These are phyloP conservation scores for Chaetothyriales sp. DNA, from an alignment of 2,329 filamentous ascomycete genomes.

Conservation along the genomic window DNA sequence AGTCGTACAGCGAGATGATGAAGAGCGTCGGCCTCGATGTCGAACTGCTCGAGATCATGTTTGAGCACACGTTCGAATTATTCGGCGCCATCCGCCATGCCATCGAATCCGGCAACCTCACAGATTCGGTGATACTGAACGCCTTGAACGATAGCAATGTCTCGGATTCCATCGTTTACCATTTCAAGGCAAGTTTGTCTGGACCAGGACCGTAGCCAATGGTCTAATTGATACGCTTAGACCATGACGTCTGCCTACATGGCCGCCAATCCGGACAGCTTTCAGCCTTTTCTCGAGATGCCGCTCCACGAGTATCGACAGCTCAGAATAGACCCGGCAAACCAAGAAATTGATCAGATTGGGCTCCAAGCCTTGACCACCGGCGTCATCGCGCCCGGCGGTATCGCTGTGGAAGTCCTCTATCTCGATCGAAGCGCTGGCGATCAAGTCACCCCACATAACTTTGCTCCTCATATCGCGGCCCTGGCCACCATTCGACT, in stretches of 20 bases:
- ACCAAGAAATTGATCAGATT: slow-evolving; percentile 82
- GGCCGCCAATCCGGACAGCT: slow-evolving; percentile 56
- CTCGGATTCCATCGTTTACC: slow-evolving; percentile 70
- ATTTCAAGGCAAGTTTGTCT: slow-evolving; percentile 46
- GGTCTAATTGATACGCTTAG: slow-evolving; percentile 31
- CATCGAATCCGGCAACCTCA: slow-evolving; percentile 44
- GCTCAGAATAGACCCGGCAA: slow-evolving; percentile 56
- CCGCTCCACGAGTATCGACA: slow-evolving; percentile 56
- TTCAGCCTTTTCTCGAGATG: slow-evolving; percentile 57
- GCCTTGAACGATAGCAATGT: slow-evolving; percentile 59
- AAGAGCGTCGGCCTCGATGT: slow-evolving; percentile 54
- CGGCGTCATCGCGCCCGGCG: slow-evolving; percentile 63
- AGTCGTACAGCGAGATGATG: slow-evolving; percentile 56
- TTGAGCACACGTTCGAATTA: slow-evolving; percentile 57
- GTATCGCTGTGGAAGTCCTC: slow-evolving; percentile 70
- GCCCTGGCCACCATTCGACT: slow-evolving; percentile 47
- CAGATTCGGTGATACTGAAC: slow-evolving; percentile 44
- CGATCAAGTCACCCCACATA: slow-evolving; percentile 49
- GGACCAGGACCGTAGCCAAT: slow-evolving; percentile 7
- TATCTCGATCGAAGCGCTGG: slow-evolving; percentile 82
- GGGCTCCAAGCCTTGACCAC: slow-evolving; percentile 65
- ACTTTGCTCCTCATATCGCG: slow-evolving; percentile 30
- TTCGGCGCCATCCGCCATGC: slow-evolving; percentile 49
- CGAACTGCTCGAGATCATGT: slow-evolving; percentile 69
- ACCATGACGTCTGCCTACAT: slow-evolving; percentile 75